Base-by-base conservation (phyloP, 2,329 filamentous ascomycete species). In the Aureobasidium leucospermi region DNA sequence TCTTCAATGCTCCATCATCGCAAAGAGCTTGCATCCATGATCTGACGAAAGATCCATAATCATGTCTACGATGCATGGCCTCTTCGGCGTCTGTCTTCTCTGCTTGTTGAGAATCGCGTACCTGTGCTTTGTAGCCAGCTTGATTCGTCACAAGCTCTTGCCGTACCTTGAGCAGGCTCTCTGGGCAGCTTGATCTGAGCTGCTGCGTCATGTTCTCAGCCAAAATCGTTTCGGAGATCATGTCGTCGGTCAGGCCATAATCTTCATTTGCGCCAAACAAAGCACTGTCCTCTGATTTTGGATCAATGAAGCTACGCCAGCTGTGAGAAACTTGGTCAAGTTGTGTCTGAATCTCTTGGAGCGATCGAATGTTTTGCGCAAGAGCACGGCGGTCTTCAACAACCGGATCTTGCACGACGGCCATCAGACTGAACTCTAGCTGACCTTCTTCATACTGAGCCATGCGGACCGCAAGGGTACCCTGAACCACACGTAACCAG, bases 361-460 rank as follows among this genome's bases (percentile, higher is more conserved):
- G 62, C n/a, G 69, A 70, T 62, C 74, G 76, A 49, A 82, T 71
- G 49, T 80, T 81, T 16, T 69, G 60, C 4, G 73, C 70, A 61
- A 81, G 60, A 68, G 77, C 64, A 16, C 70, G 64, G 31, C 75
- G 69, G 10, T 85, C 74, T 3, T 73, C 70, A 11, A 74, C 66
- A 1, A 88, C 71, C 0, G 89, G 85, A 60, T 86, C 87, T 60
- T 82, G 81, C 63, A 87, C 87, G 2, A 96, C 75, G 28, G 89
- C 86, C 51, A 96, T 78, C 39, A 96, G 82, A 63, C 84, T 91
- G 74, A 90, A 95, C n/a, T 86, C 81, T 32, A 89, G 80, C 56
- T 84, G 79, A 10, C 79, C 83, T 36, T 83, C 84, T 63, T 83
- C 82, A 63, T 87, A 85, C 62, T 83, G 79, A 8, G 79, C 73